These are phyloP conservation scores for Citrullus mucosospermus DNA, from an alignment of 306 rosid species.

Conservation along the genomic window DNA sequence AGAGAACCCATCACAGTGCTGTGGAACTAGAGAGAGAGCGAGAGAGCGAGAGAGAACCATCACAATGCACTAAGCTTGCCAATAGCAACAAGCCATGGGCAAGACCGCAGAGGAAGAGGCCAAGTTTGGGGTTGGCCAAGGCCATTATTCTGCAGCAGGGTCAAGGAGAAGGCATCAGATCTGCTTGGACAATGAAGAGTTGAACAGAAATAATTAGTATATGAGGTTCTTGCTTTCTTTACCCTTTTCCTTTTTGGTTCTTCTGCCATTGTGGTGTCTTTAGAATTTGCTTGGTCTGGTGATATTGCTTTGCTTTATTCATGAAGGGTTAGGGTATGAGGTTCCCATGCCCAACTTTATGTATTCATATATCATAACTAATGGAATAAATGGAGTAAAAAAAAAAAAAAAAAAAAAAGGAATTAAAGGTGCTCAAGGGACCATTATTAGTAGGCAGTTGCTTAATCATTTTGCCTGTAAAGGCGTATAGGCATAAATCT, in stretches of 20 bases:
- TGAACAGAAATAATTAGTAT: not conserved
- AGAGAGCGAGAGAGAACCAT: constrained; percentile 1
- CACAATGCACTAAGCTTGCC: constrained; percentile 10
- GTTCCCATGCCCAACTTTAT: not conserved
- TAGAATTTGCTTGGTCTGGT: not conserved
- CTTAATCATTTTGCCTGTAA: not conserved
- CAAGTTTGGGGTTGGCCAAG: constrained; percentile 7
- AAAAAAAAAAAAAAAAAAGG: no score
- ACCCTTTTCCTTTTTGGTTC: not conserved
- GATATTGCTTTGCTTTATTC: not conserved
- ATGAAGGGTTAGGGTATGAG: not conserved
- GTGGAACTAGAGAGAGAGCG: not conserved
- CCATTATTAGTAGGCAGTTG: not conserved
- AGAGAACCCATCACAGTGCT: not conserved
- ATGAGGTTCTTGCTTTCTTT: not conserved
- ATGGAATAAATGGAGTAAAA: not conserved
- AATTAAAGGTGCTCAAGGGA: not conserved
- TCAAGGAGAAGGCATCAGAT: not conserved
- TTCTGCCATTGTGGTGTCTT: not conserved
- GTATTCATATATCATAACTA: not conserved
- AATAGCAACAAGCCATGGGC: constrained; percentile 11
- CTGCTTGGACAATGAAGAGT: not conserved
- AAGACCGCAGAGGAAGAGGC: constrained; percentile 13
- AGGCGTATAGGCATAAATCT: not conserved
- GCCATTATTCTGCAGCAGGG: constrained; percentile 10